phyloP scores from a whole-genome alignment of 2,329 filamentous ascomycete genomes.

The Phialemoniopsis sp. region DNA sequence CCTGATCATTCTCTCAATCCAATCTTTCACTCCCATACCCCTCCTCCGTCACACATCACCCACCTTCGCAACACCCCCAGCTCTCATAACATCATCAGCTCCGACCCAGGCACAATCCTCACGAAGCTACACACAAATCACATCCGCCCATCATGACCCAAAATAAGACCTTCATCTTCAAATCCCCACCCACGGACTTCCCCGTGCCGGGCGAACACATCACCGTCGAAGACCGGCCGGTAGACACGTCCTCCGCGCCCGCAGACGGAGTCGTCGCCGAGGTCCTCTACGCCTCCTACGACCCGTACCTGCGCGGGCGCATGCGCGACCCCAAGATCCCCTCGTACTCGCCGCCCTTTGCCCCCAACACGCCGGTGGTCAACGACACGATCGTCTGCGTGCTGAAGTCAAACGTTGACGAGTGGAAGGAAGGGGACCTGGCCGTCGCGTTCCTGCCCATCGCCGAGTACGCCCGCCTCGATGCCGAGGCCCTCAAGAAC shows the following conservation, averaged over 20 bases:
- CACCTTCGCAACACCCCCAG: no score
- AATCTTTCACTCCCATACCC: no score
- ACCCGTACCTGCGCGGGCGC: constrained; percentile 79
- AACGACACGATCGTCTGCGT: constrained; percentile 65
- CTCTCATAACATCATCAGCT: no score
- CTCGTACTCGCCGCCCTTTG: constrained; percentile 65
- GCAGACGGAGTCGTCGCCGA: constrained; percentile 65
- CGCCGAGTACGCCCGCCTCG: constrained; percentile 64
- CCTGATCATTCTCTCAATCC: no score
- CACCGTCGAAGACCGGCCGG: constrained; percentile 56
- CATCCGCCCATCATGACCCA: constrained; percentile 5
- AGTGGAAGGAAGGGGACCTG: constrained; percentile 65
- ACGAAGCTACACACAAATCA: constrained; percentile 25
- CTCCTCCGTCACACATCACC: no score
- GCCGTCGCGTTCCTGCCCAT: constrained; percentile 53
- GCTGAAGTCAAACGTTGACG: constrained; percentile 57
- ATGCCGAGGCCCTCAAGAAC: constrained; percentile 19
- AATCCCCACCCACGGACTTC: constrained; percentile 59
- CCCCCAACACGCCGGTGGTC: constrained; percentile 57
- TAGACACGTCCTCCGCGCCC: constrained; percentile 49
- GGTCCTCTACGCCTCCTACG: constrained; percentile 71
- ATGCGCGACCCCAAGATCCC: constrained; percentile 64
- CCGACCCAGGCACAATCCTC: no score
- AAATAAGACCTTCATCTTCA: constrained; percentile 77
- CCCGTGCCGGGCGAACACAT: constrained; percentile 71